Conservation (phyloP, 352 stramenopile genomes). For the Phytophthora parvispora region DNA sequence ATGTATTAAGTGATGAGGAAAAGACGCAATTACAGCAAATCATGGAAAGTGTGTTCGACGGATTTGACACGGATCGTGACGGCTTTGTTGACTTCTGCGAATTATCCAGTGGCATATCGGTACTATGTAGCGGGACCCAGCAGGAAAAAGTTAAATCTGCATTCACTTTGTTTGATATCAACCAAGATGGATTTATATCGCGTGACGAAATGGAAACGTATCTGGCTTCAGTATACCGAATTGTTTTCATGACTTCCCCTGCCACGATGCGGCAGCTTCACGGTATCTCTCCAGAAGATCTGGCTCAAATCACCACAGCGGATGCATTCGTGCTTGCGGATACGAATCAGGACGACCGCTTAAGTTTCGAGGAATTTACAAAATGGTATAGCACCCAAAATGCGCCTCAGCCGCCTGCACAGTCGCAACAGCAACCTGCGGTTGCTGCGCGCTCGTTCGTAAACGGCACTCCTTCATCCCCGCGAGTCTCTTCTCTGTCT, state of each 20-base stretch:
- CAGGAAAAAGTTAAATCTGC: conserved; percentile 85
- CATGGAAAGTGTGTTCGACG: conserved; percentile 76
- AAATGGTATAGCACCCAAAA: conserved; percentile 79
- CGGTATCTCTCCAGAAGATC: conserved; percentile 69
- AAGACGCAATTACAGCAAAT: conserved; percentile 55
- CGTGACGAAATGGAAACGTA: conserved; percentile 90
- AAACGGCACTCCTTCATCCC: conserved; percentile 12
- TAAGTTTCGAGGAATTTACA: conserved; percentile 89
- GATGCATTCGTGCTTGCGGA: conserved; percentile 78
- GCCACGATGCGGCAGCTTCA: conserved; percentile 47
- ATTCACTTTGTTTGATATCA: conserved; percentile 91
- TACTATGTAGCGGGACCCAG: conserved; percentile 83
- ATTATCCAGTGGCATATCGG: conserved; percentile 83
- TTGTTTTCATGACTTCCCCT: conserved; percentile 82
- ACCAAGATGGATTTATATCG: conserved; percentile 89
- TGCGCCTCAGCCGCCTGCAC: conserved; percentile 10
- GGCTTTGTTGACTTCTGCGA: conserved; percentile 91
- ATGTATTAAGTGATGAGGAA: conserved; percentile 34
- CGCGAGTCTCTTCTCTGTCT: conserved; percentile 23
- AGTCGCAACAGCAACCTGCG: conserved; percentile 15
- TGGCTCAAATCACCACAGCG: conserved; percentile 73
- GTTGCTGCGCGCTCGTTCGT: neutral
- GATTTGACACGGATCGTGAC: conserved; percentile 82
- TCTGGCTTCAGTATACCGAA: conserved; percentile 84
- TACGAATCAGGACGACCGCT: conserved; percentile 66